Conservation (phyloP, 176 grass and related monocot genomes). For the Oryza officinalis region DNA sequence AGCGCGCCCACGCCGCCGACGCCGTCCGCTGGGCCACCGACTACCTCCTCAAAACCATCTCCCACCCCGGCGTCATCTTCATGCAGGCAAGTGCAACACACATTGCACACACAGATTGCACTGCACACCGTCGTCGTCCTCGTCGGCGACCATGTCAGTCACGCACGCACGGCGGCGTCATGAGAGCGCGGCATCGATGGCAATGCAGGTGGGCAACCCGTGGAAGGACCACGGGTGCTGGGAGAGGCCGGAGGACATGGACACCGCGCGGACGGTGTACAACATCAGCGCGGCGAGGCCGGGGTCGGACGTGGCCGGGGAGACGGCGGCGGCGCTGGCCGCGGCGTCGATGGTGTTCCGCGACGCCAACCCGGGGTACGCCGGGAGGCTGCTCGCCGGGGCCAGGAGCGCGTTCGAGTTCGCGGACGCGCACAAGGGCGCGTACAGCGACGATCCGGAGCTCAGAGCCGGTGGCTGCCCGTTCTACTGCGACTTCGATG, state of each 20-base stretch:
- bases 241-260: slow-evolving; percentile 98
- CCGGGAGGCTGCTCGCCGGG: slow-evolving; percentile 51
- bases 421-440: slow-evolving; percentile 80
- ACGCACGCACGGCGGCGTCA: background rate
- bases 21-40: slow-evolving; percentile 82
- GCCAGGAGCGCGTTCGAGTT: slow-evolving; percentile 73
- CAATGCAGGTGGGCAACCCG: slow-evolving; percentile 74
- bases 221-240: slow-evolving; percentile 82
- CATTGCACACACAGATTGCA: background rate
- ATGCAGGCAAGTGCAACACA: slow-evolving; percentile 52
- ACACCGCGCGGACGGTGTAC: slow-evolving; percentile 85
- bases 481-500: slow-evolving; percentile 94
- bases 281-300: slow-evolving; percentile 64
- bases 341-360: slow-evolving; percentile 88
- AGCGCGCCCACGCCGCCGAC: slow-evolving; percentile 51
- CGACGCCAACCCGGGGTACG: slow-evolving; percentile 55
- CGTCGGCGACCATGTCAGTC: background rate
- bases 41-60: slow-evolving; percentile 90
- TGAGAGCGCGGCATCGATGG: background rate
- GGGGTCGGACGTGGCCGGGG: slow-evolving; percentile 81
- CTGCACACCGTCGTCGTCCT: background rate
- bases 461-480: slow-evolving; percentile 78
- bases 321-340: slow-evolving; percentile 86
- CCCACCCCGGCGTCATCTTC: slow-evolving; percentile 72
- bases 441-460: slow-evolving; percentile 78